phyloP scores from a whole-genome alignment of 177 flowering plant species.

The Vitis hybrid region DNA sequence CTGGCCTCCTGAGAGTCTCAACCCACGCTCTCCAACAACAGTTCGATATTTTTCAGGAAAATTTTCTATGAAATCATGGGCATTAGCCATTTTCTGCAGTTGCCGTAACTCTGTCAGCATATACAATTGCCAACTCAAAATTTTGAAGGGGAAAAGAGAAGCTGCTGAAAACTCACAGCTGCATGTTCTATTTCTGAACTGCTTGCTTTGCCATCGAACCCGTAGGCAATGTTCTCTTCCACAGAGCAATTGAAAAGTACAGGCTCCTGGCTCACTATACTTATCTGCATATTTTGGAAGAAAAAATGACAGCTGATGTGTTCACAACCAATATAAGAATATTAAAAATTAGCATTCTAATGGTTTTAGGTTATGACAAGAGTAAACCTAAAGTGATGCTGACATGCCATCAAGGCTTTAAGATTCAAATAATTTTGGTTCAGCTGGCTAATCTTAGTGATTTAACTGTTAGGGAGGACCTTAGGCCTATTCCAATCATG shows the following conservation, averaged over 20 bases:
- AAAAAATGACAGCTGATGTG: neutral
- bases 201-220: conserved; percentile 70
- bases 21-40: conserved; percentile 88
- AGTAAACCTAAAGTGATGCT: no score
- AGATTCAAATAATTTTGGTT: no score
- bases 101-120: conserved; percentile 2
- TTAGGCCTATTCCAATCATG: no score
- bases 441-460: no score
- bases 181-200: conserved; percentile 71
- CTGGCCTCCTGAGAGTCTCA: conserved; percentile 97
- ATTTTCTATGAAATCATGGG: conserved; percentile 82
- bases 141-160: neutral
- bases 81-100: conserved; percentile 96
- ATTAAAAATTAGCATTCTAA: no score
- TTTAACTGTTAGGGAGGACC: no score
- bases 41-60: conserved; percentile 91
- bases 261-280: conserved; percentile 98
- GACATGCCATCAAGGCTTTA: no score
- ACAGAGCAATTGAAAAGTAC: conserved; percentile 92
- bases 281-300: conserved; percentile 49
- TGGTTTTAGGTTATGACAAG: no score
- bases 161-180: conserved; percentile 55
- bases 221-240: conserved; percentile 94
- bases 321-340: no score
- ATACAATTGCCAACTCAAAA: neutral